Percentiles rank a stretch among this genome's conserved stretches.
Evolutionary conservation across 805 yeast genomes (phyloP).

Genomic region (Starmera pachycereana): DNA sequence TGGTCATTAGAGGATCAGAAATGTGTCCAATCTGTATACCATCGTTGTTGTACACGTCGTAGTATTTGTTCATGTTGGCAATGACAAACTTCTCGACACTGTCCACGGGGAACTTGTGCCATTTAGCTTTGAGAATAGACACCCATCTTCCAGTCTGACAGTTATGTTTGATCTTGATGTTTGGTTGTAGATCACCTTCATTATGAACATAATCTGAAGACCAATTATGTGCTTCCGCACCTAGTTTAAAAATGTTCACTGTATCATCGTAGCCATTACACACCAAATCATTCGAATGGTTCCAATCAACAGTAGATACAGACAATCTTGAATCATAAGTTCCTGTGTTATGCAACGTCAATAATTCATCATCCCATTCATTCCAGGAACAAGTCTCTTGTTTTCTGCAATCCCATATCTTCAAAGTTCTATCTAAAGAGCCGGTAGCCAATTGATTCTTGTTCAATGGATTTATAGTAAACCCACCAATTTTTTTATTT

Average conservation of each 20-base stretch:
- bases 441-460: conserved; percentile 71
- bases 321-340: conserved; percentile 67
- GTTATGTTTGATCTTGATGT: conserved; percentile 64
- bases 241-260: conserved; percentile 58
- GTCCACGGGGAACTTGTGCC: conserved; percentile 71
- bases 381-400: conserved; percentile 43
- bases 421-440: conserved; percentile 76
- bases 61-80: conserved; percentile 84
- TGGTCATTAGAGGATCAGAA: conserved; percentile 52
- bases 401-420: conserved; percentile 79
- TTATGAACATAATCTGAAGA: conserved; percentile 3
- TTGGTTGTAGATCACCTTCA: conserved; percentile 39
- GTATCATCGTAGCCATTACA: conserved; percentile 93
- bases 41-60: conserved; percentile 69
- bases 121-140: conserved; percentile 75
- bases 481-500: conserved; percentile 89
- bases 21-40: conserved; percentile 78
- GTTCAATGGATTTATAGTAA: conserved; percentile 62
- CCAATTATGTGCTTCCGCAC: conserved; percentile 16
- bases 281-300: conserved; percentile 54
- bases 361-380: conserved; percentile 34
- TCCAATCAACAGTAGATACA: conserved; percentile 71
- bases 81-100: conserved; percentile 76
- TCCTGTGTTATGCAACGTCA: conserved; percentile 32
- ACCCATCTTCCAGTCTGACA: conserved; percentile 99